phyloP scores from a whole-genome alignment of 768 basidiomycete species.

The Collybiopsis confluens region DNA sequence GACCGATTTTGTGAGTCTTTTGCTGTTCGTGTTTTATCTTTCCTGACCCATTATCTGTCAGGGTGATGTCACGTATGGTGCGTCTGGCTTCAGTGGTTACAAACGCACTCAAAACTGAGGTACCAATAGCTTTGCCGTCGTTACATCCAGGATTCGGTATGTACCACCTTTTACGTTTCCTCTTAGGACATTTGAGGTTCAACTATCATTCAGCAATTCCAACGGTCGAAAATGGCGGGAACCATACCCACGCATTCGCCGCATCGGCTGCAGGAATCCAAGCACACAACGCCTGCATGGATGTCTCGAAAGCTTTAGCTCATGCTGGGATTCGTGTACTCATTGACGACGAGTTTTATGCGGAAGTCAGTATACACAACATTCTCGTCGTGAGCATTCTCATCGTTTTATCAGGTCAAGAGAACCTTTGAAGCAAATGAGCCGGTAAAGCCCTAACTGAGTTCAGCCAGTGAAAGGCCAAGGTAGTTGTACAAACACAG shows the following conservation, averaged over 20 bases:
- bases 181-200: background rate
- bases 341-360: slow-evolving; percentile 61
- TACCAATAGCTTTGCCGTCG: slow-evolving; percentile 49
- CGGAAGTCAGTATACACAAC: slow-evolving; percentile 36
- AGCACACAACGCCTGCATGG: slow-evolving; percentile 65
- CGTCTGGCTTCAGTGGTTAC: slow-evolving; percentile 7
- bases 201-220: slow-evolving; percentile 57
- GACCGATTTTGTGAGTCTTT: slow-evolving; percentile 64
- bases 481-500: too few relatives aligned
- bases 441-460: background rate
- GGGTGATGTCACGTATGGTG: slow-evolving; percentile 79
- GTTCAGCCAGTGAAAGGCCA: background rate
- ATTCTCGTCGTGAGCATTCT: background rate
- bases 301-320: slow-evolving; percentile 69
- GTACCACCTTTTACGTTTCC: slow-evolving; percentile 10
- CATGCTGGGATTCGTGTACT: slow-evolving; percentile 65
- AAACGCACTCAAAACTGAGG: background rate
- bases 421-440: slow-evolving; percentile 38
- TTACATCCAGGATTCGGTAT: slow-evolving; percentile 72
- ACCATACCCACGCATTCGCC: slow-evolving; percentile 72
- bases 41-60: slow-evolving; percentile 19
- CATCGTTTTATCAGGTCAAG: slow-evolving; percentile 33
- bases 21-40: background rate
- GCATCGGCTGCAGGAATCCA: slow-evolving; percentile 52
- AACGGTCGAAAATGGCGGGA: slow-evolving; percentile 65